Base-by-base conservation (phyloP, 225 moss, liverwort and hornwort species). In the Asterella californica region DNA sequence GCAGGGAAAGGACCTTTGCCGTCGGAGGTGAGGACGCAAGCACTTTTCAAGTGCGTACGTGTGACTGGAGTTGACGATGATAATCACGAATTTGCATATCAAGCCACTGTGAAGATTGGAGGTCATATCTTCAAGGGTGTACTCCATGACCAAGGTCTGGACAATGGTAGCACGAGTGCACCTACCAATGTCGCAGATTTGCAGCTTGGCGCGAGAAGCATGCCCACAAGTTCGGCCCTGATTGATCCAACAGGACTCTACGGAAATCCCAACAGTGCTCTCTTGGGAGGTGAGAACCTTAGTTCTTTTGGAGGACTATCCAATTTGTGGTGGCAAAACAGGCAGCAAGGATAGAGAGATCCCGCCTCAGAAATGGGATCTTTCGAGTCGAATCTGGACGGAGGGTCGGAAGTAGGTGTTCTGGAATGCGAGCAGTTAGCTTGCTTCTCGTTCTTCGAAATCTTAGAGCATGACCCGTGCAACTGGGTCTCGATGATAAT, bases 71-170 rank as follows among this genome's bases (percentile, higher is more conserved):
- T 91, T 48, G 96, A 91, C 21, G 96, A 96, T 69, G 94, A 94
- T 54, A 94, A 96, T 84, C 91, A 94, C 33, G 92, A 92, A 87
- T 90, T 92, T 67, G 96, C 94, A 2, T 96, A 96, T 70, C 96
- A 96, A 83, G 94, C 96, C 25, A 90, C 94, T 65, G 96, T 96
- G 79, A 96, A 94, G 88, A 96, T 96, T 53, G 92, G 94, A 46
- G 96, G 96, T 0, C 96, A 94, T 80, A 89, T 96, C 81, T 96
- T 96, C 84, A 92, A 92, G 80, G 96, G 96, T 32, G 90, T 96
- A 63, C 84, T 96, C 72, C 87, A 92, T 71, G 94, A 94, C 80
- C 88, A 90, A 54, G 96, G 96, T 55, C 61, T 89, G 77, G 96
- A 96, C 86, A 89, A 89, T 70, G 90, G 88, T 49, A 80, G 82